Base-by-base conservation (phyloP, 2,329 filamentous ascomycete species). In the Pezizomycotina sp. region DNA sequence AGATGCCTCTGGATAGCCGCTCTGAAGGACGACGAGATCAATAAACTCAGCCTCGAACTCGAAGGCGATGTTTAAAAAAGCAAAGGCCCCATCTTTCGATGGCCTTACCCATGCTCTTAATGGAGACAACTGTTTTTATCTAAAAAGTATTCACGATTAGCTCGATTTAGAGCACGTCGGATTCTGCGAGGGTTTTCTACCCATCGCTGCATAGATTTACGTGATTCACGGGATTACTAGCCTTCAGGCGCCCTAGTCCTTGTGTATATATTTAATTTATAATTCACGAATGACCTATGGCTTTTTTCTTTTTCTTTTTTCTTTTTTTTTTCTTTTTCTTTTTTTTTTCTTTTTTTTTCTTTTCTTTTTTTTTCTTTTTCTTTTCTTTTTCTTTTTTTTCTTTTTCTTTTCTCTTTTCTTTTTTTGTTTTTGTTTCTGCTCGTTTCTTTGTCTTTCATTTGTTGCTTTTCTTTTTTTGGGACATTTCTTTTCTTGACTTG, bases 1-100 rank as follows among this genome's bases (percentile, higher is more conserved):
- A 81, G 57, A 67, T 89, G 80, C 54, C 63, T 89, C n/a, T 89
- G 81, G 80, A 74, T 89, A 60, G 74, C 77, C 29, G 77, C 79
- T 6, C 55, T 89, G 36, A 69, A 60, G 36, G 79, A 86, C 47
- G 70, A 73, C n/a, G 77, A 84, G 51, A 82, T 89, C 34, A 46
- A 47, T 8, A 46, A 43, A 13, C 13, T 52, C 26, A 51, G 50
- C 31, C 46, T 45, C 28, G 47, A 45, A 4, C 35, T 50, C 8
- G 46, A 49, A 20, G 14, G 14, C 12, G 9, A 34, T 10, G 19
- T 14, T 25, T 26, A 15, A 13, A 24, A 24, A 15, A 2, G 13
- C 9, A 13, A 34, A 23, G 6, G 15, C 13, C 19, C n/a, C 18
- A n/a, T 24, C 27, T 5, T 19, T 6, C 9, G 8, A 31, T 16